Conservation (phyloP, 2,329 filamentous ascomycete species). For the Pseudogymnoascus sp. region DNA sequence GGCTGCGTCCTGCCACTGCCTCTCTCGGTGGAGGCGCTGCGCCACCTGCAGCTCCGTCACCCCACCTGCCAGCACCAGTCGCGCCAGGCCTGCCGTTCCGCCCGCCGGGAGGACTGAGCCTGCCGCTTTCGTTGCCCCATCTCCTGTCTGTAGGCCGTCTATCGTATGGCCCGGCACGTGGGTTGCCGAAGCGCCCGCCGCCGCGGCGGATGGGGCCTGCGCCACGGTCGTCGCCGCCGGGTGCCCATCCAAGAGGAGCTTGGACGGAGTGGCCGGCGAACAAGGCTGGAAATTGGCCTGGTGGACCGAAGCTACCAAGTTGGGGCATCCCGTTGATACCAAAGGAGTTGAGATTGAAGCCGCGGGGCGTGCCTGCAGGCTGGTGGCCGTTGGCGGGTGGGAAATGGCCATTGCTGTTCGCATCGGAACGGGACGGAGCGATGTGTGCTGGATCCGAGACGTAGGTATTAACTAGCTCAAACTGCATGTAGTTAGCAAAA, state of each 20-base stretch:
- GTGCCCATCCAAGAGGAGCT: slow-evolving; percentile 39
- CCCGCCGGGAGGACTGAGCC: slow-evolving; percentile 43
- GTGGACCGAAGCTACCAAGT: slow-evolving; percentile 50
- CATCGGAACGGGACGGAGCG: slow-evolving; percentile 83
- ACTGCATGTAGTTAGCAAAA: slow-evolving; percentile 44
- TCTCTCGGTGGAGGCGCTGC: slow-evolving; percentile 78
- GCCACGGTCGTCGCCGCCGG: slow-evolving; percentile 45
- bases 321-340: slow-evolving; percentile 48
- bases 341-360: slow-evolving; percentile 78
- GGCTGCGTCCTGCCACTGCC: slow-evolving; percentile 81
- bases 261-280: slow-evolving; percentile 43
- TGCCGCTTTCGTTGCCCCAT: slow-evolving; percentile 39
- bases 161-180: slow-evolving; percentile 64
- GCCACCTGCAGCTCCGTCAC: slow-evolving; percentile 64
- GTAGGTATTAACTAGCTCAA: slow-evolving; percentile 86
- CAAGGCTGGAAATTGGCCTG: slow-evolving; percentile 43
- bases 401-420: slow-evolving; percentile 94
- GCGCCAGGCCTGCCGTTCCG: slow-evolving; percentile 39
- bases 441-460: slow-evolving; percentile 93
- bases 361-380: slow-evolving; percentile 76
- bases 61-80: slow-evolving; percentile 53
- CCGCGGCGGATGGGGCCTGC: slow-evolving; percentile 62
- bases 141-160: slow-evolving; percentile 51
- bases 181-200: slow-evolving; percentile 50
- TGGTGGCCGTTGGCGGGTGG: slow-evolving; percentile 69